phyloP scores from a whole-genome alignment of 176 grass and related monocot genomes.

The Elymus sibiricus region DNA sequence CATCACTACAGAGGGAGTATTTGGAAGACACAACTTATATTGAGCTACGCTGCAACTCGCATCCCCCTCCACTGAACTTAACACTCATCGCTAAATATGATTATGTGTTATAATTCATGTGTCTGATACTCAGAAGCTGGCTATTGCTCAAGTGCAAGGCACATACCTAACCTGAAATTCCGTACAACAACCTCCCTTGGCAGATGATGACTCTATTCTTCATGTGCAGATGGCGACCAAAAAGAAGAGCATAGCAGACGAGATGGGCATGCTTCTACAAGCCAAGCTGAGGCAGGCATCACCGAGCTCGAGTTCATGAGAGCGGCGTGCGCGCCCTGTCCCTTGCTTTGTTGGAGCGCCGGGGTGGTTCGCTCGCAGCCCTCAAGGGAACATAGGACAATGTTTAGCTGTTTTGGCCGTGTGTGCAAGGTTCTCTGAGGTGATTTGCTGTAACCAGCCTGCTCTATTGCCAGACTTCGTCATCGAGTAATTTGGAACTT shows the following conservation, averaged over 20 bases:
- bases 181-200: not conserved
- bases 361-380: not conserved
- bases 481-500: not conserved
- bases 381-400: not conserved
- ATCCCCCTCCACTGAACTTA: not conserved
- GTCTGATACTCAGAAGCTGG: not conserved
- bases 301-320: conserved; percentile 51
- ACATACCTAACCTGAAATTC: not conserved
- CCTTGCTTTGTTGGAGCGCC: not conserved
- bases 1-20: not conserved
- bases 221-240: conserved; percentile 75
- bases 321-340: not conserved
- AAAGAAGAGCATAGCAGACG: conserved; percentile 83
- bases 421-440: not conserved
- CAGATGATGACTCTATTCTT: conserved; percentile 14
- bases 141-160: not conserved
- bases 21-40: not conserved
- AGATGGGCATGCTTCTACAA: conserved; percentile 55
- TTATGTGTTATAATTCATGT: not conserved
- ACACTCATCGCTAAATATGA: not conserved
- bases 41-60: not conserved
- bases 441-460: conserved; percentile 12
- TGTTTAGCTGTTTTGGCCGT: conserved; percentile 15
- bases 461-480: not conserved
- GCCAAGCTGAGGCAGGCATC: conserved; percentile 74